Evolutionary conservation across 75 land plant species (phyloP).

Genomic region (Cupressus sempervirens): DNA sequence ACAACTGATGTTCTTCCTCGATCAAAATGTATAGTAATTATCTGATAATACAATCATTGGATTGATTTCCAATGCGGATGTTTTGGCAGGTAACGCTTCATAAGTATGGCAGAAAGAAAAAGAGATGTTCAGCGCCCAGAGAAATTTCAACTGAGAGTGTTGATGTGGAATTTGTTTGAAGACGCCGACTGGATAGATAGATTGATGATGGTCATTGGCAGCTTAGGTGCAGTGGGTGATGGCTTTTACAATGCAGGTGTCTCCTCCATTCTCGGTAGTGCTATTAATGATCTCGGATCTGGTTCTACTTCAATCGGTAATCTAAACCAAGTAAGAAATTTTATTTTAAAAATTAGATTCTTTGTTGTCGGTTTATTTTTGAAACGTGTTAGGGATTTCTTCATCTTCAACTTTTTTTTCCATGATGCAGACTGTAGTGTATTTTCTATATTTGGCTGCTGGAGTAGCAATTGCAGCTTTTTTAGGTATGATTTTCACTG

Average conservation of each 20-base stretch:
- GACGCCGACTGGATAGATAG: slow-evolving; percentile 40
- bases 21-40: no score
- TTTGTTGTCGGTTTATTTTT: neutral
- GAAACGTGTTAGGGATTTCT: no score
- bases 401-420: neutral
- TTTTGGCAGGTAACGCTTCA: neutral
- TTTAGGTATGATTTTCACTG: slow-evolving; percentile 16
- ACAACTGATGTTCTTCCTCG: no score
- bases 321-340: neutral
- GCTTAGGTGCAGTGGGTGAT: slow-evolving; percentile 51
- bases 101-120: neutral
- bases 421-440: slow-evolving; percentile 19
- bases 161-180: slow-evolving; percentile 22
- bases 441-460: slow-evolving; percentile 28
- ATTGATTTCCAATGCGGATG: neutral
- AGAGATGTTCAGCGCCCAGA: neutral
- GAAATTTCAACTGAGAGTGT: neutral
- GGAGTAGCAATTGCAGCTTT: slow-evolving; percentile 24
- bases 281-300: slow-evolving; percentile 38
- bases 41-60: neutral
- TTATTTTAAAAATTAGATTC: no score
- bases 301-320: neutral
- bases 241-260: slow-evolving; percentile 34
- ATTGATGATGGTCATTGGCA: slow-evolving; percentile 39
- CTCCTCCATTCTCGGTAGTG: slow-evolving; percentile 21